These are phyloP conservation scores for Leccinum boreale DNA, from an alignment of 768 basidiomycete species.

Conservation along the genomic window DNA sequence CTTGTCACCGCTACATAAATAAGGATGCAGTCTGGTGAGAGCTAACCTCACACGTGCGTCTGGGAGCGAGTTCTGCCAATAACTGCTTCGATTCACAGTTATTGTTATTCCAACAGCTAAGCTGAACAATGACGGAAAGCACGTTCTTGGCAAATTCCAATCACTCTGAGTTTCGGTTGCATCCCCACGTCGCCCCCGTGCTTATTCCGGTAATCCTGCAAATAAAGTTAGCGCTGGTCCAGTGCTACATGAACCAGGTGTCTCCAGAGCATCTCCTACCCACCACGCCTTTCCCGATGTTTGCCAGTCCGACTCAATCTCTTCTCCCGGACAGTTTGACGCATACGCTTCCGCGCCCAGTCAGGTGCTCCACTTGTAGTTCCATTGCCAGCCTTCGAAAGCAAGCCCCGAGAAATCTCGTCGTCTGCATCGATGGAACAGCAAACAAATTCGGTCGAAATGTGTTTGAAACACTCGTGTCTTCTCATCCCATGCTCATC, in stretches of 20 bases:
- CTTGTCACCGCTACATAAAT: not conserved
- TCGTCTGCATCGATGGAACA: conserved; percentile 20
- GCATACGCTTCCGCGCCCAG: not conserved
- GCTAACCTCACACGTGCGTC: not conserved
- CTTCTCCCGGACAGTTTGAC: conserved; percentile 1
- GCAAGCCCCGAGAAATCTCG: conserved; percentile 9
- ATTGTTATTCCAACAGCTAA: not conserved
- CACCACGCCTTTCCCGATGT: not conserved
- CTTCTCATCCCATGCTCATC: not conserved
- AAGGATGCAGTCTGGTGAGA: not conserved
- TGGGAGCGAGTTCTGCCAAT: not conserved
- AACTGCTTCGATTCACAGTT: not conserved
- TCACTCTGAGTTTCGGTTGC: no score
- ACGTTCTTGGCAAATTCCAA: not conserved
- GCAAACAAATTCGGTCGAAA: conserved; percentile 20
- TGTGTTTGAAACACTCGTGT: not conserved
- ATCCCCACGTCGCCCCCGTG: no score
- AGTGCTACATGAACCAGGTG: not conserved
- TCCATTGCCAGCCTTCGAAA: not conserved
- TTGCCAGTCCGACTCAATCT: conserved; percentile 5
- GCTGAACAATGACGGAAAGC: not conserved
- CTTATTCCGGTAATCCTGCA: no score
- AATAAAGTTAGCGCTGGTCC: no score
- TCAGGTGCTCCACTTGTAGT: conserved; percentile 10
- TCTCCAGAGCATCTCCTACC: not conserved